Base-by-base conservation (phyloP, 225 moss, liverwort and hornwort species). In the Climacium dendroides region DNA sequence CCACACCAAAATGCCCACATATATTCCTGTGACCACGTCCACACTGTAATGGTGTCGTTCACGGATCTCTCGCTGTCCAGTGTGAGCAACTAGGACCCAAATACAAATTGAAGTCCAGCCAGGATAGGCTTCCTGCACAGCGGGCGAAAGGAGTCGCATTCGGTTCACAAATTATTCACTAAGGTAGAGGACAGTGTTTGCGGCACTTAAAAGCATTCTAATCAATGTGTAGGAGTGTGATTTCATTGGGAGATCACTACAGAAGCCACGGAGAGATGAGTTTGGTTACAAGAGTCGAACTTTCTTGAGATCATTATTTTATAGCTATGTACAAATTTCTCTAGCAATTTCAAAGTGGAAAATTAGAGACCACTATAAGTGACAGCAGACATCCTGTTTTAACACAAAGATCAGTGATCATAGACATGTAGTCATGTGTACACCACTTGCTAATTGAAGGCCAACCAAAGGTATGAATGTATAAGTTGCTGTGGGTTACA, bases 1-100 rank as follows among this genome's bases (percentile, higher is more conserved):
- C 98, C 98, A 98, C 26, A 98, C 43, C 66, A 97, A 86, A 85
- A 95, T 84, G 77, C 94, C 96, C 74, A 91, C 88, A 83, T 96
- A 95, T 7, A 97, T 81, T 48, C 95, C 94, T 59, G 89, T 83
- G 12, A 97, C 91, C 37, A 97, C 95, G 80, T 98, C 97, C 59
- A 94, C 96, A 87, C 92, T 97, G 61, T 97, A 97, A 81, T 98
- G 98, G 89, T 98, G 98, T 76, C 98, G 93, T 90, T 98, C 96
- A 53, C 97, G 93, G 5, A 98, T 98, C 85, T 98, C 98, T 6
- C 95, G 86, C 91, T 97, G 98, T 14, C 92, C 95, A 67, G 93
- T 89, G 76, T 97, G 95, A 43, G 91, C 89, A 70, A 98, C 94
- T 22, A 97, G 87, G 39, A 91, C 82, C 97, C 97, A 98, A 63